Conservation (phyloP, 1,284 basidiomycete genomes). For the Naganishia sp. region DNA sequence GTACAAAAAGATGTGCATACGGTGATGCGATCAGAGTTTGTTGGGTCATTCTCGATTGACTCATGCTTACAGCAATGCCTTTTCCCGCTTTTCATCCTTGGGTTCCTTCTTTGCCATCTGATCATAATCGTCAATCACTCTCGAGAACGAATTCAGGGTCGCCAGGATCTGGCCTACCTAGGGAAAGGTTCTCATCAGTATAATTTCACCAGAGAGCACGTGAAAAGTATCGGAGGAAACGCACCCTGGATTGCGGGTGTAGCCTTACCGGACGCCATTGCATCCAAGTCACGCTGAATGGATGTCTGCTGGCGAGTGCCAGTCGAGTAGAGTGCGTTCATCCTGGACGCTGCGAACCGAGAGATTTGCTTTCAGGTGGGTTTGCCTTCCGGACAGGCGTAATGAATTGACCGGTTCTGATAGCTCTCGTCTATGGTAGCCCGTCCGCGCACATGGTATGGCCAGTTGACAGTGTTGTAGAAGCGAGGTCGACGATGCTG, state of each 20-base stretch:
- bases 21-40: not conserved
- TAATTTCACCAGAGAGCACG: not conserved
- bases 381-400: too few species aligned
- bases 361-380: not conserved
- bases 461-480: too few species aligned
- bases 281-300: slow-evolving; percentile 80
- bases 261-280: slow-evolving; percentile 71
- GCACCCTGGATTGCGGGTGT: slow-evolving; percentile 79
- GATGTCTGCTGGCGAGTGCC: slow-evolving; percentile 88
- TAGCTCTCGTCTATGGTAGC: too few species aligned
- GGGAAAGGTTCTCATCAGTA: not conserved
- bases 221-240: slow-evolving; percentile 41
- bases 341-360: slow-evolving; percentile 44
- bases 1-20: not conserved
- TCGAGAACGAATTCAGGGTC: slow-evolving; percentile 83
- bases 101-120: slow-evolving; percentile 92
- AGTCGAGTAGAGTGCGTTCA: slow-evolving; percentile 93
- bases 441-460: too few species aligned
- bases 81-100: slow-evolving; percentile 89
- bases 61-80: slow-evolving; percentile 72
- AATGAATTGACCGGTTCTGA: too few species aligned
- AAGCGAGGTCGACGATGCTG: too few species aligned
- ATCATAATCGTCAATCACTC: slow-evolving; percentile 93
- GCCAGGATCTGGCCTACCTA: slow-evolving; percentile 86
- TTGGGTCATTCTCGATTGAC: not conserved